These are phyloP conservation scores for Metschnikowia koreensis DNA, from an alignment of 805 yeast genomes.

Conservation along the genomic window DNA sequence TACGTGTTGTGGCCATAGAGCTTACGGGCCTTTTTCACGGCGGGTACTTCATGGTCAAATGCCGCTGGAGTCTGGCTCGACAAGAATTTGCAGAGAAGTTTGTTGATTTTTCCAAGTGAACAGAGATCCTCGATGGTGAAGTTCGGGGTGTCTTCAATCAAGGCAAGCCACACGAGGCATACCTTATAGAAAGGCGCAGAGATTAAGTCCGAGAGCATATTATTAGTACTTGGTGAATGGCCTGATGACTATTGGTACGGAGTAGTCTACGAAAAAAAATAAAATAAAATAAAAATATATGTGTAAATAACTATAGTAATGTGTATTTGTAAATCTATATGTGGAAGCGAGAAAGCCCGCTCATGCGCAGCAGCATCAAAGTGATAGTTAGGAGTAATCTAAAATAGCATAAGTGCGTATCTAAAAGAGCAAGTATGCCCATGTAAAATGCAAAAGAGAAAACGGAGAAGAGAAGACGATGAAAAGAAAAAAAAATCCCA, in stretches of 20 bases:
- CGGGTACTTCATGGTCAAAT: conserved; percentile 4
- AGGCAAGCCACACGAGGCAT: conserved; percentile 8
- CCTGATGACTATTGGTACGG: neutral
- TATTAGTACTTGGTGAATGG: neutral
- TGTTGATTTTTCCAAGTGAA: conserved; percentile 6
- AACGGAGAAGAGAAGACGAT: neutral
- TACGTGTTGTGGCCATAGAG: conserved; percentile 8
- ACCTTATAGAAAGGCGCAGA: conserved; percentile 8
- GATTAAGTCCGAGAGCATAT: conserved; percentile 7
- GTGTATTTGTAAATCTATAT: conserved; percentile 3
- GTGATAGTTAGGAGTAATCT: no score
- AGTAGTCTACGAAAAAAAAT: neutral
- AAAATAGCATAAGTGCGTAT: neutral
- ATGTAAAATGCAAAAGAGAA: neutral
- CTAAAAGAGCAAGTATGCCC: neutral
- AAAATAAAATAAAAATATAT: neutral
- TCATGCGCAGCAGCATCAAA: conserved; percentile 1
- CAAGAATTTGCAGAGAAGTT: conserved; percentile 3
- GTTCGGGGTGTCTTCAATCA: conserved; percentile 1
- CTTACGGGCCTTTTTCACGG: conserved; percentile 6
- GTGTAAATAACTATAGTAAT: neutral
- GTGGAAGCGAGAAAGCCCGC: neutral
- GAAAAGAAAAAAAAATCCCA: neutral
- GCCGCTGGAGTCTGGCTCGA: conserved; percentile 1
- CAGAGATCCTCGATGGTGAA: conserved; percentile 6